Conservation (phyloP, 2,329 filamentous ascomycete species). For the Gremmenia infestans region DNA sequence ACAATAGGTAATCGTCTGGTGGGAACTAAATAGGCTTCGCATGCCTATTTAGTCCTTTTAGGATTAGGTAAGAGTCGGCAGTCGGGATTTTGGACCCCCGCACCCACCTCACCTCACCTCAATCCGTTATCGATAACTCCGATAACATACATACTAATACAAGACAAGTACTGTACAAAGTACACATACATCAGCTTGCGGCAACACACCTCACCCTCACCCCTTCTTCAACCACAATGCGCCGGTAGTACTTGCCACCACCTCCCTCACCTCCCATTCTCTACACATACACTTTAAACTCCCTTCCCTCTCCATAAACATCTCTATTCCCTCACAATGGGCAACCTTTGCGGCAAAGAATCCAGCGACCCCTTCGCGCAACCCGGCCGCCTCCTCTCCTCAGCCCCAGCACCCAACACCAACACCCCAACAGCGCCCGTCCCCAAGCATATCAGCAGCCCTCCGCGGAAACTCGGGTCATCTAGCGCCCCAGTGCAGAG, state of each 20-base stretch:
- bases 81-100: no score
- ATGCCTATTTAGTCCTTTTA: no score
- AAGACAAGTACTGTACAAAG: no score
- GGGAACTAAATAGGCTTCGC: no score
- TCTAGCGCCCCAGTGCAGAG: constrained; percentile 38
- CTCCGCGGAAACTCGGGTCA: constrained; percentile 59
- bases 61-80: no score
- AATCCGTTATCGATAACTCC: no score
- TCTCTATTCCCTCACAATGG: constrained; percentile 51
- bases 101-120: no score
- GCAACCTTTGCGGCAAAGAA: constrained; percentile 80
- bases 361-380: constrained; percentile 63
- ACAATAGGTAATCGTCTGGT: no score
- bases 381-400: constrained; percentile 67
- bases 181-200: constrained; percentile 4
- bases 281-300: neutral
- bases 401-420: constrained; percentile 37
- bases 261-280: neutral
- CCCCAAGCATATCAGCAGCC: constrained; percentile 47
- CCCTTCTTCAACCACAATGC: constrained; percentile 3
- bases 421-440: constrained; percentile 43
- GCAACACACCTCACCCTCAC: neutral
- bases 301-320: neutral
- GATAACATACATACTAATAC: no score
- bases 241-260: neutral